phyloP scores from a whole-genome alignment of 768 basidiomycete species.

The Boletus insuetus region DNA sequence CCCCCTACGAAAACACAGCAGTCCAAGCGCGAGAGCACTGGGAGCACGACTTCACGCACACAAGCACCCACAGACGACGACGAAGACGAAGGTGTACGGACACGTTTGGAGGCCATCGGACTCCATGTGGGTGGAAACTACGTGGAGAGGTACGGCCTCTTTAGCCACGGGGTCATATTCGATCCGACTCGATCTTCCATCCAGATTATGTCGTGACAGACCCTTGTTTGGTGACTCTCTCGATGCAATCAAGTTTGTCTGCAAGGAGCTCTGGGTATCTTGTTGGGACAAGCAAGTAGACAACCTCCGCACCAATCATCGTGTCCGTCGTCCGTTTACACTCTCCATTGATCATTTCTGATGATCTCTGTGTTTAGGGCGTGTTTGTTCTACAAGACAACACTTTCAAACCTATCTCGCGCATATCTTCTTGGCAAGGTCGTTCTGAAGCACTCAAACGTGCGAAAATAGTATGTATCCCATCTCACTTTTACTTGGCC shows the following conservation, averaged over 20 bases:
- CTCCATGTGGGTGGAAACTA: slow-evolving; percentile 84
- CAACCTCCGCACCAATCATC: slow-evolving; percentile 91
- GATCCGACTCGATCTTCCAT: not conserved
- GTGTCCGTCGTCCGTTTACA: slow-evolving; percentile 49
- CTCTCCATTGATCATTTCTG: not conserved
- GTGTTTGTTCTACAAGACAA: slow-evolving; percentile 94
- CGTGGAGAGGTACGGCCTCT: slow-evolving; percentile 64
- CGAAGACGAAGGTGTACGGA: slow-evolving; percentile 68
- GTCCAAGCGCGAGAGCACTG: slow-evolving; percentile 34
- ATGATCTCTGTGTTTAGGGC: slow-evolving; percentile 27
- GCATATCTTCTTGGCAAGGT: slow-evolving; percentile 80
- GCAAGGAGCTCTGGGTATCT: slow-evolving; percentile 92
- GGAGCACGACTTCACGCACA: slow-evolving; percentile 25
- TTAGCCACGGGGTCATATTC: not conserved
- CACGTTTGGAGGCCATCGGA: slow-evolving; percentile 79
- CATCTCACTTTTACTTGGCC: not conserved
- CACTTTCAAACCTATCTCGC: slow-evolving; percentile 78
- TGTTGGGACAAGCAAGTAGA: slow-evolving; percentile 83
- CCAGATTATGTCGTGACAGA: slow-evolving; percentile 73
- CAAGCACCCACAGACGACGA: slow-evolving; percentile 50
- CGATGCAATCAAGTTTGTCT: slow-evolving; percentile 92
- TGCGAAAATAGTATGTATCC: slow-evolving; percentile 62
- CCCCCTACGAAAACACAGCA: slow-evolving; percentile 36
- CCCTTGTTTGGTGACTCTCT: slow-evolving; percentile 78
- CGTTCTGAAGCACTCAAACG: slow-evolving; percentile 67